Evolutionary conservation across 2,329 filamentous ascomycete genomes (phyloP), one percentile per base, ranked within the genome.

Genomic region (Gremmenia infestans): DNA sequence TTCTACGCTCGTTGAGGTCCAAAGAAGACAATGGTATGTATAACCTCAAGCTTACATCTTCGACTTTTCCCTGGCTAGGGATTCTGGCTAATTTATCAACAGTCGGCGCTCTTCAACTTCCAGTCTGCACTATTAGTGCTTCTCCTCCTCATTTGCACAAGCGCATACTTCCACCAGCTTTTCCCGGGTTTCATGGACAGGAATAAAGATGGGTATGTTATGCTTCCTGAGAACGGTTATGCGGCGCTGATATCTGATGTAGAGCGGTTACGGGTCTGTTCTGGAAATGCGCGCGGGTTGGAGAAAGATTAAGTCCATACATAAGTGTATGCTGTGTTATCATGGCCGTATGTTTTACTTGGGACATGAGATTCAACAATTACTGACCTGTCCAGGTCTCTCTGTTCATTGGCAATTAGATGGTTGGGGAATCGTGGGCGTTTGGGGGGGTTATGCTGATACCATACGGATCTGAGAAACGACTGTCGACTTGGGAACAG

Each of bases 41-140:
- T 12, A 25, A n/a, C n/a, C n/a, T 45, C 23, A 17, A 9, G 28
- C 25, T 36, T 7, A 36, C 15, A 28, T 19, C 19, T 47, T n/a
- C 14, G n/a, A 28, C 50, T 46, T 46, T 15, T 37, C 7, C 4
- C 32, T 53, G 19, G 45, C 22, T 40, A 9, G 19, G 19, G 17
- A 22, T 17, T 37, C 49, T 55, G 46, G 36, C 54, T 57, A 54
- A 60, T 40, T 22, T 32, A 11, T 47, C 17, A 49, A n/a, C 68
- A 97, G 94, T 89, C 94, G 57, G 94, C 94, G 54, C 87, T 99
- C 69, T 97, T 99, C 86, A 97, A 97, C 77, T 97, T 99, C 79
- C 91, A 97, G 74, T 96, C 91, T 57, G 88, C 97, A 65, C 83
- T 99, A 66, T 84, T 97, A 67, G 93, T 97, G 64, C 85, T 99